phyloP scores from a whole-genome alignment of 2,329 filamentous ascomycete species.

The Colletotrichum camelliae region DNA sequence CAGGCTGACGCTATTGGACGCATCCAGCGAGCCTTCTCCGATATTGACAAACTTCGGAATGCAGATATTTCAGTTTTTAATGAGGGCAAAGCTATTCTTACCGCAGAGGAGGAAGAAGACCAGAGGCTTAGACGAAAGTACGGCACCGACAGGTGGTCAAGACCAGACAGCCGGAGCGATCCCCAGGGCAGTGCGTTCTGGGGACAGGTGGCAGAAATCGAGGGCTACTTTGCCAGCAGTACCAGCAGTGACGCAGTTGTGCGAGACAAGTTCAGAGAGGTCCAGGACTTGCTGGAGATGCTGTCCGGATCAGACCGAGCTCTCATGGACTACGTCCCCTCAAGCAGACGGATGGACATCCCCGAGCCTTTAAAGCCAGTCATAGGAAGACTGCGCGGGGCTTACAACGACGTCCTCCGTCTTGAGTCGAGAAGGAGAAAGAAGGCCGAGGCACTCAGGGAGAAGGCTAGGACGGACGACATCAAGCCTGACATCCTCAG shows the following conservation, averaged over 20 bases:
- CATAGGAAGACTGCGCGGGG: slow-evolving; percentile 76
- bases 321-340: slow-evolving; percentile 88
- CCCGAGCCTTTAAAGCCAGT: slow-evolving; percentile 82
- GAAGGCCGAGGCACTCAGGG: slow-evolving; percentile 78
- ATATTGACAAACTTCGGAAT: slow-evolving; percentile 87
- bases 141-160: slow-evolving; percentile 85
- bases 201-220: slow-evolving; percentile 77
- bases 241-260: slow-evolving; percentile 65
- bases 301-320: slow-evolving; percentile 81
- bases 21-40: slow-evolving; percentile 80
- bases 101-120: slow-evolving; percentile 85
- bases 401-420: slow-evolving; percentile 83
- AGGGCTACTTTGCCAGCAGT: slow-evolving; percentile 79
- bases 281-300: slow-evolving; percentile 76
- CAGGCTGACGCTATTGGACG: slow-evolving; percentile 86
- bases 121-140: slow-evolving; percentile 76
- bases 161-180: slow-evolving; percentile 73
- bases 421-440: slow-evolving; percentile 82
- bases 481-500: slow-evolving; percentile 83
- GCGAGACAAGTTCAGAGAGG: slow-evolving; percentile 77
- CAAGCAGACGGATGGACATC: slow-evolving; percentile 78
- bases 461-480: slow-evolving; percentile 85
- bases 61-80: slow-evolving; percentile 80
- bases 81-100: slow-evolving; percentile 80
- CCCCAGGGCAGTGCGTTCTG: slow-evolving; percentile 73